Base-by-base conservation (phyloP, 179 eudicot genomes). In the Beta corolliflora region DNA sequence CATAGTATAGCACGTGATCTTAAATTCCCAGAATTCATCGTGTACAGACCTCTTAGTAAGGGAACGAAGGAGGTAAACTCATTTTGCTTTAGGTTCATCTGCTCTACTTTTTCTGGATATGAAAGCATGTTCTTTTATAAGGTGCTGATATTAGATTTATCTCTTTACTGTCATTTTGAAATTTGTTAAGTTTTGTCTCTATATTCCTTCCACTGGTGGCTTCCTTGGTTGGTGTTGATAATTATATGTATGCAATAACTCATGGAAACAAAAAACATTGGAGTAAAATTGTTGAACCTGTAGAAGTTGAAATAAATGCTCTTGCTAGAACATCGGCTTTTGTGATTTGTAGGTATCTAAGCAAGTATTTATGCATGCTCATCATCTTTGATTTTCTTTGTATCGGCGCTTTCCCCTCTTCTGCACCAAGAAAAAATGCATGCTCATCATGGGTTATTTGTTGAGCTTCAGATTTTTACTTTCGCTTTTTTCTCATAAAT, bases 1-100 rank as follows among this genome's bases (percentile, higher is more conserved):
- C 97, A 88, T 88, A 89, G 85, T 78, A 86, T 94, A 86, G 98
- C 93, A 21, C 85, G 66, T 72, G 94, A 88, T 84, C 97, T 94
- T 79, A 94, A 92, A 83, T 92, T 71, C 88, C 91, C 89, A 9
- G 93, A 93, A 75, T 92, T 88, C 83, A 94, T 94, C 79, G 44
- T 89, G 87, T 94, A 94, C 86, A 91, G 69, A 85, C 98, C 98
- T 84, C 91, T 88, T 55, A 92, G 85, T 63, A 90, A 86, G 59
- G 92, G 91, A 74, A 69, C 82, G 70, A 85, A 80, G 50, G 98
- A 94, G 93, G 97, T 94, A 77, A 78, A 8, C 66, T 79, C 78
- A 82, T n/a, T 82, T 78, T 36, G 41, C 85, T 52, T 25, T 91
- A 90, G 14, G 8, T 29, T 29, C 41, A 36, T 36, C 41, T 16